A percentile compares a stretch with the other conserved stretches of the same genome.
phyloP scores from a whole-genome alignment of 768 basidiomycete genomes.

The Mycena galopus region DNA sequence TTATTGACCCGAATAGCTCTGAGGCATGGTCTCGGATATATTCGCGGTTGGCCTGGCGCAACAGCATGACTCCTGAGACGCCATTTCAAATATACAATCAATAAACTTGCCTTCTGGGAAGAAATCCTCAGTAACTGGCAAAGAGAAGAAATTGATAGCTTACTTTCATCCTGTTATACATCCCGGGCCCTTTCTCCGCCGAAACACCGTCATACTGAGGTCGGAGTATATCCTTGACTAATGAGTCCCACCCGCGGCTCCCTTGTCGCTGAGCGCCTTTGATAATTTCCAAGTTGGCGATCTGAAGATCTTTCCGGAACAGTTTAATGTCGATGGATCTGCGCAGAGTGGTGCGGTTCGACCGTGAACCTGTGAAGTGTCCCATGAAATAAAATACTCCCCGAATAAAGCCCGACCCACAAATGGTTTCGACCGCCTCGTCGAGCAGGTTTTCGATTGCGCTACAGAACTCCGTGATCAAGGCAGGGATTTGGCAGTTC shows the following conservation, averaged over 20 bases:
- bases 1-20: constrained; percentile 7
- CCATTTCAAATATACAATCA: not conserved
- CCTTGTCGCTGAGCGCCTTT: constrained; percentile 20
- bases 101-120: constrained; percentile 19
- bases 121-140: not conserved
- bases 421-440: not conserved
- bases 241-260: constrained; percentile 27
- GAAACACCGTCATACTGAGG: constrained; percentile 18
- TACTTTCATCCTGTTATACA: constrained; percentile 37
- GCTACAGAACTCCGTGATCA: not conserved
- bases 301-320: not conserved
- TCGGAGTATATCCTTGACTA: constrained; percentile 3
- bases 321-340: constrained; percentile 20
- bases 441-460: not conserved
- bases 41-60: not conserved
- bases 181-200: constrained; percentile 26
- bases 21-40: not conserved
- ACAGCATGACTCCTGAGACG: constrained; percentile 1
- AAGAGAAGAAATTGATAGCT: not conserved
- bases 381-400: no score
- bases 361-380: not conserved
- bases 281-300: not conserved
- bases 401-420: not conserved
- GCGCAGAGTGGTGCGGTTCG: not conserved
- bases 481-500: not conserved